Percentiles rank a stretch among this genome's conserved stretches.
Conservation (phyloP, 2,329 filamentous ascomycete species). For the Ophiostoma sp. region DNA sequence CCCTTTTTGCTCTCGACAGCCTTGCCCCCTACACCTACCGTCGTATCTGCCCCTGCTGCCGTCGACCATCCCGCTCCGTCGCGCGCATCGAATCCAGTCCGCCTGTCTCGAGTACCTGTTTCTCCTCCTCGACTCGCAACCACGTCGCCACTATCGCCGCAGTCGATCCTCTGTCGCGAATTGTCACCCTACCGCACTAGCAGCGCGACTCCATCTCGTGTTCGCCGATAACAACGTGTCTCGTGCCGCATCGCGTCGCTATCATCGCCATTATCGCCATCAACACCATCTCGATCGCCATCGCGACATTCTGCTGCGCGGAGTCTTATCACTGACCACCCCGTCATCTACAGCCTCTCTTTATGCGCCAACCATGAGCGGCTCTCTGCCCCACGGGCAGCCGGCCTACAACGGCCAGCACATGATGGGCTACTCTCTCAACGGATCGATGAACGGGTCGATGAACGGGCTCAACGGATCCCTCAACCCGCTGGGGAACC, state of each 20-base stretch:
- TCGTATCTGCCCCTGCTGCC: not conserved
- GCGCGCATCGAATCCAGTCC: not conserved
- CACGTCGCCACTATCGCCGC: not conserved
- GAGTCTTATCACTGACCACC: not conserved
- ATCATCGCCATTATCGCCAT: not conserved
- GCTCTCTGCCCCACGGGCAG: constrained; percentile 38
- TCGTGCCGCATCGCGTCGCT: constrained; percentile 5
- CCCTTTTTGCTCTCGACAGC: not conserved
- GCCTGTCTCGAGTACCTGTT: not conserved
- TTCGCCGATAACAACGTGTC: not conserved
- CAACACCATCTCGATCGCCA: not conserved
- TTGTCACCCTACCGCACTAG: not conserved
- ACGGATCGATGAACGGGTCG: constrained; percentile 12
- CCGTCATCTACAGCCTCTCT: constrained; percentile 15
- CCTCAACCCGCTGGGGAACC: constrained; percentile 11
- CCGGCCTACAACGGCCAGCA: constrained; percentile 38
- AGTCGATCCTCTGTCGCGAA: not conserved
- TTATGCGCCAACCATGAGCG: constrained; percentile 37
- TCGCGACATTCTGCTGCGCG: no score
- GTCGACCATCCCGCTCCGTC: not conserved
- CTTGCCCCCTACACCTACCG: not conserved
- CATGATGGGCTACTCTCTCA: constrained; percentile 26
- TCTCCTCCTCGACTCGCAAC: not conserved
- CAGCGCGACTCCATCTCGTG: constrained; percentile 7
- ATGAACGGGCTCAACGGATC: constrained; percentile 3